Base-by-base conservation (phyloP, 805 yeast genomes). In the Scheffersomyces lignosus region DNA sequence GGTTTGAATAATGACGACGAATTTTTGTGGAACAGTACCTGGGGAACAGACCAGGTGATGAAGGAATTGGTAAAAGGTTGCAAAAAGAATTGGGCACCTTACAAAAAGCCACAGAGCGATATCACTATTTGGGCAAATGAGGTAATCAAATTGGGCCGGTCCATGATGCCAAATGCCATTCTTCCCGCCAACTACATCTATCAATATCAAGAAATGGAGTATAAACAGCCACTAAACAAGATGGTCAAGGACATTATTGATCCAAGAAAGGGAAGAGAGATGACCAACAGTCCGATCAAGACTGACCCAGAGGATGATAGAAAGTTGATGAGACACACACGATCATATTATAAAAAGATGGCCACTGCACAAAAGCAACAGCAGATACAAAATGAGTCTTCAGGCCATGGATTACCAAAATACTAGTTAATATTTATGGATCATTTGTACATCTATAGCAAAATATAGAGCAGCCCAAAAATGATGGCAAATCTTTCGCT, bases 31-130 rank as follows among this genome's bases (percentile, higher is more conserved):
- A 72, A 78, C 28, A 62, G 64, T 12, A 75, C 77, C 24, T 83
- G 90, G 88, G 83, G 86, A 1, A 64, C 78, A 1, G 70, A 67
- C 23, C 75, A 70, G 20, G 80, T 81, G 2, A 78, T 83, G 41
- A 79, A 77, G 47, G 89, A 82, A 52, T 67, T 84, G 28, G 70
- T 71, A 2, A 74, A 77, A 46, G 91, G 90, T 5, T 83, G 89
- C 57, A 81, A 77, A 42, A 75, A 77, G 26, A 70, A 69, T 32
- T 83, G 90, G 89, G 54, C 69, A 14, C 78, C 83, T 1, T 67
- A 74, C 52, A 78, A 75, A 50, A 70, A 71, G 28, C 78, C 80
- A 10, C 61, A 71, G 15, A 54, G 67, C 5, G 82, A 74, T 37
- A 64, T 77, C 4, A 73, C 78, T 22, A 65, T 71, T 18, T 78